phyloP scores from a whole-genome alignment of 257 asterid genomes.

The Solanum piurae region DNA sequence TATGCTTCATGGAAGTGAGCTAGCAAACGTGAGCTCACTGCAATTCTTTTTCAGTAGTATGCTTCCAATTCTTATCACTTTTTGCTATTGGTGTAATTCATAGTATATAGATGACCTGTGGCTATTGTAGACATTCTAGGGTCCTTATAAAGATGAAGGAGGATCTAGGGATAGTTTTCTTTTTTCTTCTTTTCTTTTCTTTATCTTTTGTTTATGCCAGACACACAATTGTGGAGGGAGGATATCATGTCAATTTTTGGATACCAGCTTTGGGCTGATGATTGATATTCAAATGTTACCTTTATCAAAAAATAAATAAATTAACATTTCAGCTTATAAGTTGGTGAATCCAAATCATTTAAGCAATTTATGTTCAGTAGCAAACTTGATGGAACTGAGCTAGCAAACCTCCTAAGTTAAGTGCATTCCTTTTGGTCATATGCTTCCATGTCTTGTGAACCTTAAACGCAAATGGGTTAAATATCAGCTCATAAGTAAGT shows the following conservation, averaged over 20 bases:
- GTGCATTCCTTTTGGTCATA: not conserved
- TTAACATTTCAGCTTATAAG: not conserved
- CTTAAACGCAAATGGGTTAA: not conserved
- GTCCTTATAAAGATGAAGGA: too few relatives aligned
- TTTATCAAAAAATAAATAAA: not conserved
- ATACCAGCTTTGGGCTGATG: too few relatives aligned
- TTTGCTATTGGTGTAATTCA: too few relatives aligned
- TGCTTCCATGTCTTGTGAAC: not conserved
- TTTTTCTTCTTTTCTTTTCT: too few relatives aligned
- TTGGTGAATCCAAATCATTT: not conserved
- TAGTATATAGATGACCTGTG: too few relatives aligned
- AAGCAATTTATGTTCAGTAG: not conserved
- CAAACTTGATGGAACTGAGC: not conserved
- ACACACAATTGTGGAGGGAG: too few relatives aligned
- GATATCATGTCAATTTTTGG: too few relatives aligned
- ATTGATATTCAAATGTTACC: too few relatives aligned
- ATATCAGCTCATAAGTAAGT: not conserved
- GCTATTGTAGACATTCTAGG: too few relatives aligned
- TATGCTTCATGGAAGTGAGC: not conserved
- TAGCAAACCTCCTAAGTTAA: not conserved
- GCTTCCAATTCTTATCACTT: not conserved
- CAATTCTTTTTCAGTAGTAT: not conserved
- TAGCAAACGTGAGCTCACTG: not conserved
- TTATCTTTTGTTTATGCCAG: too few relatives aligned
- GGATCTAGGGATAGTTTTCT: too few relatives aligned